Percentiles rank a stretch among this genome's conserved stretches.
Conservation (phyloP, 768 basidiomycete genomes). For the Rhodotorula graminis region DNA sequence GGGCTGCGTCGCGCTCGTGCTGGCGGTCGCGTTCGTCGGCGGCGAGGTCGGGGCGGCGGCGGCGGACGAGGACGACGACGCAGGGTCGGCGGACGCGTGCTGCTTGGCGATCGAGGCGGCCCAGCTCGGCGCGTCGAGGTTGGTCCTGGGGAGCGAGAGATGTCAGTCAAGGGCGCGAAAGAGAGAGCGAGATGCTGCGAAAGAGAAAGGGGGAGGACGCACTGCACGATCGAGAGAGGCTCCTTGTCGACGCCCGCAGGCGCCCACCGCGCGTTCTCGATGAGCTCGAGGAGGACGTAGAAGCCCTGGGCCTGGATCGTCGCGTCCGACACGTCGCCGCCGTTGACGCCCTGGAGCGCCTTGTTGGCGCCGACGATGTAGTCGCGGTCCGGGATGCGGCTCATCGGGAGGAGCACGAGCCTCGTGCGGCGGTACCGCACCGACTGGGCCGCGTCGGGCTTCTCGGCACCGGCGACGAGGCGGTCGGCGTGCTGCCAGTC, state of each 20-base stretch:
- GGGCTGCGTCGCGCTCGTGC: neutral
- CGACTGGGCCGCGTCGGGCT: conserved; percentile 64
- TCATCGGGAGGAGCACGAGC: conserved; percentile 84
- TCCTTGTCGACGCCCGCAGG: conserved; percentile 56
- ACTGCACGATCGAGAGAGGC: conserved; percentile 35
- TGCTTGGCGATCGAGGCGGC: conserved; percentile 11
- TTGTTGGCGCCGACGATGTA: conserved; percentile 48
- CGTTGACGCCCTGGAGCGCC: conserved; percentile 37
- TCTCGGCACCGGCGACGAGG: conserved; percentile 57
- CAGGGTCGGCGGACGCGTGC: neutral
- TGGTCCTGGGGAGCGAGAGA: conserved; percentile 2
- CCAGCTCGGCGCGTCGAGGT: conserved; percentile 29
- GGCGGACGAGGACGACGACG: too few relatives aligned
- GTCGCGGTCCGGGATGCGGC: conserved; percentile 56
- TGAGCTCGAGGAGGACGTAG: conserved; percentile 81
- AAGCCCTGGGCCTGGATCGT: conserved; percentile 84
- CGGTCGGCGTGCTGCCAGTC: conserved; percentile 46
- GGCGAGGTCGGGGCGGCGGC: neutral
- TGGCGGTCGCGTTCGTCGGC: neutral
- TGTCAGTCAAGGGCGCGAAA: neutral
- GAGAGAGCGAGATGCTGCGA: neutral
- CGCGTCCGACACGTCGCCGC: conserved; percentile 73
- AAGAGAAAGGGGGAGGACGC: neutral
- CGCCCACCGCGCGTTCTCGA: conserved; percentile 78
- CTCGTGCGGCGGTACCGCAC: conserved; percentile 90